Percentiles rank a stretch among this genome's conserved stretches.
phyloP scores from a whole-genome alignment of 2,329 filamentous ascomycete species.

The Aspergillus pseudonomiae region DNA sequence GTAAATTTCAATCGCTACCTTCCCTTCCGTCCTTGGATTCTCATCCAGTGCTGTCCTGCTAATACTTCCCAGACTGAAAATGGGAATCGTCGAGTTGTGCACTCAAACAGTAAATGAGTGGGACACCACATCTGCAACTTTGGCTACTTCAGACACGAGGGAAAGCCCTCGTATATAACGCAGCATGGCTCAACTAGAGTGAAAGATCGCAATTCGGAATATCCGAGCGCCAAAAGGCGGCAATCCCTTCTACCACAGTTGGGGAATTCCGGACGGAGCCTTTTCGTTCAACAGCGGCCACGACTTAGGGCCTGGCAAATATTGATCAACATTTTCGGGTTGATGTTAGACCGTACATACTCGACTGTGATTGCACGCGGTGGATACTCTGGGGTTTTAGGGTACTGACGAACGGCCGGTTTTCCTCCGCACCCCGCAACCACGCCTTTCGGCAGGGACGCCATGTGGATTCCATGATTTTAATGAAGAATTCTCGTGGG shows the following conservation, averaged over 20 bases:
- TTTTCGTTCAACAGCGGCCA: background rate
- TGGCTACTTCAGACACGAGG: background rate
- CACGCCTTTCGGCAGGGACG: background rate
- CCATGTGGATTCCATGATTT: background rate
- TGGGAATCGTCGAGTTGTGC: background rate
- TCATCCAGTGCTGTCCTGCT: background rate
- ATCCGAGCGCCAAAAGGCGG: constrained; percentile 1
- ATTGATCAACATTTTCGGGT: background rate
- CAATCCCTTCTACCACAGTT: background rate
- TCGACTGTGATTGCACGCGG: constrained; percentile 1
- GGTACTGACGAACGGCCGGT: background rate
- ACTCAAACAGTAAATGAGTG: background rate
- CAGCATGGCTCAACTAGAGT: background rate
- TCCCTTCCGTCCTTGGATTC: background rate
- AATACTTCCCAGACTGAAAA: background rate
- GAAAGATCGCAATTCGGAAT: background rate
- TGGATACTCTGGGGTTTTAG: constrained; percentile 1
- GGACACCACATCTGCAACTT: background rate
- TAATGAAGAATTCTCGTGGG: background rate
- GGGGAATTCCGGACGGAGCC: background rate
- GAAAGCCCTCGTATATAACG: background rate
- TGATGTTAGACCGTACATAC: background rate
- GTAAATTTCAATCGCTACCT: too few relatives aligned
- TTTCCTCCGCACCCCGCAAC: background rate
- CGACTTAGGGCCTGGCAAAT: background rate